These are phyloP conservation scores for Colletotrichum sojae DNA, from an alignment of 2,329 filamentous ascomycete species.

Conservation along the genomic window DNA sequence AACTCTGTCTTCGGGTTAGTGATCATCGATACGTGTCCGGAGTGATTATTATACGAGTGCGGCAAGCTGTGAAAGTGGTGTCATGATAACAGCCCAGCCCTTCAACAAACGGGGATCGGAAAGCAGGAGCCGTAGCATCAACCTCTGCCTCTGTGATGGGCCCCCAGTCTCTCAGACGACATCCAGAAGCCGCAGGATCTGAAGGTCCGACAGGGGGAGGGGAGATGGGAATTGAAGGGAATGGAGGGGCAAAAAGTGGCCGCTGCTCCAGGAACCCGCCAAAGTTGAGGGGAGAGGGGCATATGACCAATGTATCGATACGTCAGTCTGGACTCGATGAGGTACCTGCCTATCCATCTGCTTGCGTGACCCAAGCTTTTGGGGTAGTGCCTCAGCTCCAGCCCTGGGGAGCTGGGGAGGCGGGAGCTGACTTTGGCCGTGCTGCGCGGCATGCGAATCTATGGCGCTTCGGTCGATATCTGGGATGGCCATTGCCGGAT, in stretches of 20 bases:
- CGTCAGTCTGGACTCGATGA: slow-evolving; percentile 1
- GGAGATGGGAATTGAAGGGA: slow-evolving; percentile 29
- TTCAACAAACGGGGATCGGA: slow-evolving; percentile 30
- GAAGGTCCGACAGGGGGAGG: background rate
- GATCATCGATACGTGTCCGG: slow-evolving; percentile 17
- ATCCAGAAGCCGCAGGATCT: slow-evolving; percentile 12
- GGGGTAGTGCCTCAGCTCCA: slow-evolving; percentile 22
- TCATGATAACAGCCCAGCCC: slow-evolving; percentile 29
- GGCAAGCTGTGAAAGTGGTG: slow-evolving; percentile 29
- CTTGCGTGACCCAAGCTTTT: slow-evolving; percentile 27
- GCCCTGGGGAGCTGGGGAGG: slow-evolving; percentile 5
- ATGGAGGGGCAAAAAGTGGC: slow-evolving; percentile 34
- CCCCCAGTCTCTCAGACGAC: background rate
- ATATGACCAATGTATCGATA: slow-evolving; percentile 24
- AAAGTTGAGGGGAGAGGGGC: slow-evolving; percentile 15
- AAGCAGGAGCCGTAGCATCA: slow-evolving; percentile 25
- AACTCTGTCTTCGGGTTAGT: slow-evolving; percentile 6
- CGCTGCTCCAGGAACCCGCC: slow-evolving; percentile 34
- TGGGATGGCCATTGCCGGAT: background rate
- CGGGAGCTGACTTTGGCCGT: slow-evolving; percentile 19
- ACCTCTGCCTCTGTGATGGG: slow-evolving; percentile 3
- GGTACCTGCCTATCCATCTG: background rate
- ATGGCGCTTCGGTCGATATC: background rate
- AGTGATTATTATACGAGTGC: slow-evolving; percentile 18
- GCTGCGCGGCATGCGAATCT: slow-evolving; percentile 9